These are phyloP conservation scores for Auxenochlorella pyrenoidosa DNA, from an alignment of 139 green algal species.

Conservation along the genomic window DNA sequence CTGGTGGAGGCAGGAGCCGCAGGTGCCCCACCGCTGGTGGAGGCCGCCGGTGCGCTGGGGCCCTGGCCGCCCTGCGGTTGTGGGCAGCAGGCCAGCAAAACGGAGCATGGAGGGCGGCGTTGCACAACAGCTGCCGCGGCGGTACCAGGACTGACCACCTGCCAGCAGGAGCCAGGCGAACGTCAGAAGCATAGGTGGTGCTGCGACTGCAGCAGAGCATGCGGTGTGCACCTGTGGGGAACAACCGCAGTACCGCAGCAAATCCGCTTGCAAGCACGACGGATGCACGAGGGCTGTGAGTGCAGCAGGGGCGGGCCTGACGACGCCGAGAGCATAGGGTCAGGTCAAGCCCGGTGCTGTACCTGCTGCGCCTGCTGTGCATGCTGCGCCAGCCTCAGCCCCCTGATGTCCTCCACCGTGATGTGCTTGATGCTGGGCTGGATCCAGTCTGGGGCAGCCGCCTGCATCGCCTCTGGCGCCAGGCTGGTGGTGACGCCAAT, in stretches of 20 bases:
- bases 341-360: not conserved
- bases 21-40: not conserved
- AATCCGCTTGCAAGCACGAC: no score
- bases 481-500: slow-evolving; percentile 75
- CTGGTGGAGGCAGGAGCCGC: not conserved
- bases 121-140: not conserved
- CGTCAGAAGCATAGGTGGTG: no score
- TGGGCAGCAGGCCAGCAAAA: not conserved
- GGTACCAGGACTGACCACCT: no score
- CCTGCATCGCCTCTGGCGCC: slow-evolving; percentile 40
- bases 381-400: slow-evolving; percentile 9
- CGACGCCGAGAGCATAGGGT: no score
- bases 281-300: no score
- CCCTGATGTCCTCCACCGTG: slow-evolving; percentile 46
- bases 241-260: no score
- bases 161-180: no score
- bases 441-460: slow-evolving; percentile 54
- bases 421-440: slow-evolving; percentile 58
- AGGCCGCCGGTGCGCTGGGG: not conserved
- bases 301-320: no score
- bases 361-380: slow-evolving; percentile 14
- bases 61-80: not conserved
- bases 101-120: not conserved
- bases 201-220: no score
- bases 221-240: no score